phyloP scores from a whole-genome alignment of 805 yeast genomes.

The Zygosaccharomyces kombuchaensis region DNA sequence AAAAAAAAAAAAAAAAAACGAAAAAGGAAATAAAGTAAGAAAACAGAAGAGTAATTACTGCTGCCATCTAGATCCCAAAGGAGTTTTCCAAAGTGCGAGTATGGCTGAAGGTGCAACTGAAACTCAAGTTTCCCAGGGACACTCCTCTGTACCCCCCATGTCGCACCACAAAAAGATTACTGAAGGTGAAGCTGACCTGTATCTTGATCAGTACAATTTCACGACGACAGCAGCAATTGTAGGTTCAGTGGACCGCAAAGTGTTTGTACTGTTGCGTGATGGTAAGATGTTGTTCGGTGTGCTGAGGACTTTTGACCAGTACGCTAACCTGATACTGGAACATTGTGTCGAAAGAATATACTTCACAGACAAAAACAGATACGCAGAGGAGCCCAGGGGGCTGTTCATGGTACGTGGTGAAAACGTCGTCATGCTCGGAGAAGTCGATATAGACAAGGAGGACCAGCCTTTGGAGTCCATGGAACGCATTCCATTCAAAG shows the following conservation, averaged over 20 bases:
- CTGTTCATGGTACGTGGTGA: slow-evolving; percentile 92
- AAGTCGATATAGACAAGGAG: slow-evolving; percentile 82
- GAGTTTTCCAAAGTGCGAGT: not conserved
- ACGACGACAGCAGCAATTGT: slow-evolving; percentile 89
- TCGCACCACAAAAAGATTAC: slow-evolving; percentile 28
- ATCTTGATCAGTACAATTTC: slow-evolving; percentile 74
- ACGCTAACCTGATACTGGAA: slow-evolving; percentile 86
- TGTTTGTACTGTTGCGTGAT: slow-evolving; percentile 82
- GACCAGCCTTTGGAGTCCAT: slow-evolving; percentile 59
- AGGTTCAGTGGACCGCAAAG: slow-evolving; percentile 76
- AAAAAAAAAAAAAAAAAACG: not conserved
- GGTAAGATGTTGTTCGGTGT: slow-evolving; percentile 87
- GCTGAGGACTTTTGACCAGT: slow-evolving; percentile 91
- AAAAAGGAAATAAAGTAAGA: not conserved
- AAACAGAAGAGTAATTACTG: not conserved
- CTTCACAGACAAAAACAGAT: slow-evolving; percentile 48
- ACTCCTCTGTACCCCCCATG: slow-evolving; percentile 2
- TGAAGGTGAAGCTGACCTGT: slow-evolving; percentile 50
- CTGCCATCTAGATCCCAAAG: not conserved
- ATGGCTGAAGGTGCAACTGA: not conserved
- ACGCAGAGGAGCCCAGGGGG: slow-evolving; percentile 75
- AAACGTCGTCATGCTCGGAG: slow-evolving; percentile 90
- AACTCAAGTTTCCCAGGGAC: slow-evolving; percentile 1
- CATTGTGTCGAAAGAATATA: slow-evolving; percentile 85
- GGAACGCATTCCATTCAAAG: slow-evolving; percentile 55